phyloP scores from a whole-genome alignment of 352 stramenopile species.

The Sclerospora graminicola region DNA sequence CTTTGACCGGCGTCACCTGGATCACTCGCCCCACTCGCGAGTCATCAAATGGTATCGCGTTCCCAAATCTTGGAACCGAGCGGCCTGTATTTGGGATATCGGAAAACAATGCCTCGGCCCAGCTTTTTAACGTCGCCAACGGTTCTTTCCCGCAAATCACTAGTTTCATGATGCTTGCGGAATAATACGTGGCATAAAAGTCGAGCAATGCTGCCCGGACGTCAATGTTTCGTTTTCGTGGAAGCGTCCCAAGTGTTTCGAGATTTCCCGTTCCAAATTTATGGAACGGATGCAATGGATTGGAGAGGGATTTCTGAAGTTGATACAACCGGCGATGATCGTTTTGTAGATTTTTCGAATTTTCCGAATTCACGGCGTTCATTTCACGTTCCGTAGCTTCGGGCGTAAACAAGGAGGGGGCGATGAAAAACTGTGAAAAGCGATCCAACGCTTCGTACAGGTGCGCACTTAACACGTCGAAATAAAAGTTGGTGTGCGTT shows the following conservation, averaged over 20 bases:
- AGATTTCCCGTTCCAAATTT: slow-evolving; percentile 90
- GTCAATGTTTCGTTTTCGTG: slow-evolving; percentile 32
- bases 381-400: slow-evolving; percentile 90
- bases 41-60: slow-evolving; percentile 43
- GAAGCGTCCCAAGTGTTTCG: slow-evolving; percentile 48
- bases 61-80: slow-evolving; percentile 38
- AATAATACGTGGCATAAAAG: slow-evolving; percentile 88
- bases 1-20: slow-evolving; percentile 56
- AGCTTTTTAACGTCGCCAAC: slow-evolving; percentile 70
- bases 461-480: slow-evolving; percentile 84
- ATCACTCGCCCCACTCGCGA: slow-evolving; percentile 28
- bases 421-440: slow-evolving; percentile 97
- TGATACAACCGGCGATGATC: slow-evolving; percentile 85
- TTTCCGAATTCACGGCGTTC: slow-evolving; percentile 94
- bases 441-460: slow-evolving; percentile 87
- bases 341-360: slow-evolving; percentile 93
- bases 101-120: slow-evolving; percentile 68
- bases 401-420: slow-evolving; percentile 86
- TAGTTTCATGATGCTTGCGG: slow-evolving; percentile 87
- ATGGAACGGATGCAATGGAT: slow-evolving; percentile 69
- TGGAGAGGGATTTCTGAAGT: slow-evolving; percentile 65
- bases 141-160: slow-evolving; percentile 82
- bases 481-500: slow-evolving; percentile 97
- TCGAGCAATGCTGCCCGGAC: slow-evolving; percentile 62
- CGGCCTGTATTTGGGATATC: slow-evolving; percentile 66